Evolutionary conservation across 225 moss, liverwort and hornwort genomes (phyloP).

Genomic region (Antitrichia curtipendula): DNA sequence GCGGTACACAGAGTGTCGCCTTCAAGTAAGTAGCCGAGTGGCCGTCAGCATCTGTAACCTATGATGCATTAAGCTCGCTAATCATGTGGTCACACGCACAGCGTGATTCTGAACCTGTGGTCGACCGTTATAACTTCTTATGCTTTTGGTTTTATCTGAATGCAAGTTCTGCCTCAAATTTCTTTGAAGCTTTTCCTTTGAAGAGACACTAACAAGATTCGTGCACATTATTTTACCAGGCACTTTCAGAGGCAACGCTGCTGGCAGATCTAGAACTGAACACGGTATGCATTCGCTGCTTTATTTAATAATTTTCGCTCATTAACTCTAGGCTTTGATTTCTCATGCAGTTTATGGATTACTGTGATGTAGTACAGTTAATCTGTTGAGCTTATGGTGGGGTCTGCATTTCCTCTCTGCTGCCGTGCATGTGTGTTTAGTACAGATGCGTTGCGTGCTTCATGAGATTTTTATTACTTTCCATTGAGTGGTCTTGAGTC

Average conservation of each 20-base stretch:
- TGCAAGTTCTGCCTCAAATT: not conserved
- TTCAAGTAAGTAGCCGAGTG: constrained; percentile 39
- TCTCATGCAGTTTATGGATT: not conserved
- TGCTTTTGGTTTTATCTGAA: not conserved
- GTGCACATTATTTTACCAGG: constrained; percentile 14
- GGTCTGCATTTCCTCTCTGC: not conserved
- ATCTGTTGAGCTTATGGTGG: not conserved
- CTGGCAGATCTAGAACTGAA: constrained; percentile 80
- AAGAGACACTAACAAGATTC: not conserved
- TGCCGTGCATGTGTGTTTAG: not conserved
- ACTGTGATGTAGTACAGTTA: not conserved
- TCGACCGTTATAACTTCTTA: not conserved
- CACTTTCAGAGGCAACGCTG: constrained; percentile 85
- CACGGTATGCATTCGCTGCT: constrained; percentile 32
- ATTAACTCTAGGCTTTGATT: not conserved
- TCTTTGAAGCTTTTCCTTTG: not conserved
- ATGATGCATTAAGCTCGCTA: not conserved
- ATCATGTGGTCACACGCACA: not conserved
- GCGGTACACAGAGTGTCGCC: constrained; percentile 99
- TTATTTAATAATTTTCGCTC: not conserved
- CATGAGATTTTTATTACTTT: not conserved
- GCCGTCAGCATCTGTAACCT: not conserved
- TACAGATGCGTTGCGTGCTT: not conserved
- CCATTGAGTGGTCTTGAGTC: not conserved
- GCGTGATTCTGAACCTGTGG: not conserved